Percentiles rank a stretch among this genome's conserved stretches.
phyloP scores from a whole-genome alignment of 495 filamentous ascomycete genomes.

The Daldinia childiae region DNA sequence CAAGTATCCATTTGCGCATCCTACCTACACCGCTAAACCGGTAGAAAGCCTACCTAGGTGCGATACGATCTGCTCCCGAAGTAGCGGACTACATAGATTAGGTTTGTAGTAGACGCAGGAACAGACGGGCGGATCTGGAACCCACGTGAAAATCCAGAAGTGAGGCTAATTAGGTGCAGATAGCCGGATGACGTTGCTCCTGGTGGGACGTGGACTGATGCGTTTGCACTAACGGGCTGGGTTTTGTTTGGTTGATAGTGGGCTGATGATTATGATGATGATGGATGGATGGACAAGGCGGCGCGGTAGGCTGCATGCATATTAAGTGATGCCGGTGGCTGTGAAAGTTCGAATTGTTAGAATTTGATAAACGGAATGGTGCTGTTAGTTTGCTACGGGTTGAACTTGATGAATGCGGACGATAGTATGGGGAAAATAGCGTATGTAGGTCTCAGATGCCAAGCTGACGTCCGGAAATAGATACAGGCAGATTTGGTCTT shows the following conservation, averaged over 20 bases:
- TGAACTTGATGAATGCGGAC: neutral
- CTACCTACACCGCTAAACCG: neutral
- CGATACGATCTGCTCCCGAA: slow-evolving; percentile 13
- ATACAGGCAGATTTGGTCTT: slow-evolving; percentile 5
- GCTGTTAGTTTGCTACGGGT: neutral
- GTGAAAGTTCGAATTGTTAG: slow-evolving; percentile 5
- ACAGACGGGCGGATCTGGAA: slow-evolving; percentile 25
- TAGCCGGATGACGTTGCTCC: slow-evolving; percentile 22
- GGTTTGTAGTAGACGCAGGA: slow-evolving; percentile 35
- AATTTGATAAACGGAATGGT: neutral
- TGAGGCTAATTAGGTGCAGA: slow-evolving; percentile 16
- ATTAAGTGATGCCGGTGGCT: slow-evolving; percentile 6
- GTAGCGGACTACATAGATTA: slow-evolving; percentile 32
- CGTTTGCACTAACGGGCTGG: slow-evolving; percentile 1
- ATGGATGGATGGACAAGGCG: slow-evolving; percentile 1
- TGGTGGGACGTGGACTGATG: slow-evolving; percentile 9
- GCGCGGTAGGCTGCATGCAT: no score
- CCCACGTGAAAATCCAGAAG: slow-evolving; percentile 34
- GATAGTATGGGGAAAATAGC: neutral
- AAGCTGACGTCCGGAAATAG: slow-evolving; percentile 28
- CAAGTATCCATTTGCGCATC: neutral
- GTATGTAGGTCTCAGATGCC: slow-evolving; percentile 22
- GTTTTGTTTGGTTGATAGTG: slow-evolving; percentile 3
- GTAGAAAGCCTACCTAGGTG: neutral
- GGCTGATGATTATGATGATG: no score